phyloP scores from a whole-genome alignment of 331 rosid genomes.

The Malus hybrid region DNA sequence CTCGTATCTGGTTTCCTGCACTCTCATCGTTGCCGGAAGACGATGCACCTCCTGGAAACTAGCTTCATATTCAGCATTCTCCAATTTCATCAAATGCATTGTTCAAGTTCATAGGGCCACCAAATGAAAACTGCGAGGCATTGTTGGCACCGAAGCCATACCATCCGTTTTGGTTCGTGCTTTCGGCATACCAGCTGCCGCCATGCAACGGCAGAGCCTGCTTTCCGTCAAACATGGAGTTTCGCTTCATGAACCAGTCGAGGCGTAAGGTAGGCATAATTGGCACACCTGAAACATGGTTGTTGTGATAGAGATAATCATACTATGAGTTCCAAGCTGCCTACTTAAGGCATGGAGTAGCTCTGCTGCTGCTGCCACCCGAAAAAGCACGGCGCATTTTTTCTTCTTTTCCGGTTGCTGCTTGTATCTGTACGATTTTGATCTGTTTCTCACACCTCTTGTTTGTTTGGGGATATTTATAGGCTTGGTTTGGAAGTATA shows the following conservation, averaged over 20 bases:
- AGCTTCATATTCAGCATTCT: conserved; percentile 14
- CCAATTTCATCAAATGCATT: not conserved
- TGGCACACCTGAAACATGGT: conserved; percentile 16
- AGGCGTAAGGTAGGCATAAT: conserved; percentile 1
- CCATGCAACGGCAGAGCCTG: not conserved
- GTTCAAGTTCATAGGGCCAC: not conserved
- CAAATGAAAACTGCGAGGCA: not conserved
- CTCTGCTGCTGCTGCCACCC: conserved; percentile 7
- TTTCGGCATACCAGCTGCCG: conserved; percentile 4
- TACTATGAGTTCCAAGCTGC: conserved; percentile 7
- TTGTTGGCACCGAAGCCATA: not conserved
- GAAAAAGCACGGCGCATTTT: conserved; percentile 19
- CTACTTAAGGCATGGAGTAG: conserved; percentile 11
- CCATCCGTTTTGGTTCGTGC: not conserved
- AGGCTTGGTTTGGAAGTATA: not conserved
- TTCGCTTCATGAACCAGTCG: conserved; percentile 8
- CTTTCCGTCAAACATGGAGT: not conserved
- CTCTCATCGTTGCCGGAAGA: conserved; percentile 6
- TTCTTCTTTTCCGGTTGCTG: not conserved
- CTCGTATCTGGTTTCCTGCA: conserved; percentile 30
- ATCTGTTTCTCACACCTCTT: not conserved
- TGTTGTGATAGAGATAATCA: conserved; percentile 1
- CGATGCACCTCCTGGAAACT: conserved; percentile 13
- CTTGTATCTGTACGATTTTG: not conserved
- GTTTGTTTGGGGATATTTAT: not conserved